Evolutionary conservation across 495 filamentous ascomycete genomes (phyloP), one percentile per base, ranked within the genome.

Genomic region (Penicillium coffeae): DNA sequence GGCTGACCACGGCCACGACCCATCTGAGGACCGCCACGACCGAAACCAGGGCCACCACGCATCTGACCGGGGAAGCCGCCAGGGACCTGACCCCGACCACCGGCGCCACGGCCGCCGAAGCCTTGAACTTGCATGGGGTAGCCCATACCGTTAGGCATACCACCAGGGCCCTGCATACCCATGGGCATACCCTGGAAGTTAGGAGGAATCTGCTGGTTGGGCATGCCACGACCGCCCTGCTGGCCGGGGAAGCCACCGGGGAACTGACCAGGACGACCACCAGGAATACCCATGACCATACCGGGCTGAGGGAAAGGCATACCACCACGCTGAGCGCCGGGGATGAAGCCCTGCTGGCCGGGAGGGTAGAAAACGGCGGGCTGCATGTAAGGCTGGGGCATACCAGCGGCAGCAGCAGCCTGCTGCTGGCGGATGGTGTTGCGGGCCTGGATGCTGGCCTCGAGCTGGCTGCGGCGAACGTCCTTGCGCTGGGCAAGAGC

Each of bases 401-500:
- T 89, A 59, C 89, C 91, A 46, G 89, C 93, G 44, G 84, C 89
- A 45, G 94, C 90, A 44, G 90, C 92, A 58, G 89, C 87, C 74
- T 99, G 93, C 77, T 97, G 94, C 84, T 96, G 91, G 56, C 94
- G 84, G 64, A 96, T 84, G 71, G 93, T 90, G 79, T 97, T 97
- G 66, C 93, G 90, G 68, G 92, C 91, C 77, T 97, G 94, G 66
- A 99, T 97, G 78, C 89, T 96, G 55, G 92, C 91, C 77, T 99
- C 93, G 57, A 99, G 85, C 77, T 97, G 93, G 74, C 80, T 94
- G 81, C 96, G 93, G 71, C 93, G 90, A 59, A 97, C 90, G 72
- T 99, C 93, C 83, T 99, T 99, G 69, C 94, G 90, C 81, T 97
- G 94, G 45, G 93, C 93, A 38, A 99, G 81, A 50, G 93, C 94